A percentile compares a stretch with the other conserved stretches of the same genome.
These are phyloP conservation scores for Salix purpurea DNA, from an alignment of 345 rosid species.

Conservation along the genomic window DNA sequence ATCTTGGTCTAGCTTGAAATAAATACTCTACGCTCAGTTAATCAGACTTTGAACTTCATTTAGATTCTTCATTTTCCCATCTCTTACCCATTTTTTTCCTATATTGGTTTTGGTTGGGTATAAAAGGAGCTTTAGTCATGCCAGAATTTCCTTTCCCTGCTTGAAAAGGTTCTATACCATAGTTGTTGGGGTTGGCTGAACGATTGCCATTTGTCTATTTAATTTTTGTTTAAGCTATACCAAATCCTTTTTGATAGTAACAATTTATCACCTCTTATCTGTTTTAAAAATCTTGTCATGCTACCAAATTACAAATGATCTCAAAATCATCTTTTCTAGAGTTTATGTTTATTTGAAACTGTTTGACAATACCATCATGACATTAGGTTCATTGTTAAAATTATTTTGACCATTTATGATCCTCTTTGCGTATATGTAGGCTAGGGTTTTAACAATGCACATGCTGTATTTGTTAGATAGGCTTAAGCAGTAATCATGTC, in stretches of 20 bases:
- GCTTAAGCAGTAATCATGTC: constrained; percentile 16
- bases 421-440: not conserved
- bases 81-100: not conserved
- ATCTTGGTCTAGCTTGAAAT: not conserved
- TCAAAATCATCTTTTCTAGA: not conserved
- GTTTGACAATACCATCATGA: not conserved
- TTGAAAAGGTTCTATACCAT: not conserved
- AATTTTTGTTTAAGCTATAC: not conserved
- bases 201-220: not conserved
- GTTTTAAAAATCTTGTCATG: not conserved
- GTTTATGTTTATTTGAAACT: not conserved
- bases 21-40: not conserved
- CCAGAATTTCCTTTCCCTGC: not conserved
- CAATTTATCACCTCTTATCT: not conserved
- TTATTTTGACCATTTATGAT: not conserved
- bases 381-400: not conserved
- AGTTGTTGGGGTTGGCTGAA: not conserved
- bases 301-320: not conserved
- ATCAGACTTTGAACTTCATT: not conserved
- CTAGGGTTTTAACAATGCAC: not conserved
- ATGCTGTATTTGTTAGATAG: not conserved
- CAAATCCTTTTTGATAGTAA: not conserved
- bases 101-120: not conserved
- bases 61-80: not conserved
- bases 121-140: not conserved